A percentile compares a stretch with the other conserved stretches of the same genome.
Evolutionary conservation across 768 basidiomycete genomes (phyloP).

Genomic region (Lactarius sp.): DNA sequence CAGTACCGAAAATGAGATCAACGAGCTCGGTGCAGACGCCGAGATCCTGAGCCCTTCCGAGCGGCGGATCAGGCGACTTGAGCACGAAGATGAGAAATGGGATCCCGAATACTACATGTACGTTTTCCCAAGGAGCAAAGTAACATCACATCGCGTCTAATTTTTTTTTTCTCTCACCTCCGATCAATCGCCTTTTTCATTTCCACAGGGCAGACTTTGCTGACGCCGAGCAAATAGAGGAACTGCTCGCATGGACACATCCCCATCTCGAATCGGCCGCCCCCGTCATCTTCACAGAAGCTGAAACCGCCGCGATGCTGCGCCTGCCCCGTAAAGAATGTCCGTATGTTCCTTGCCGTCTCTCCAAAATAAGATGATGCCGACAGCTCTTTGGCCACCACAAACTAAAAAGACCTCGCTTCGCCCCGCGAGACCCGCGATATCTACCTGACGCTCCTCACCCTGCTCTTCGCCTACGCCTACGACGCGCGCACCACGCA

Average conservation of each 20-base stretch:
- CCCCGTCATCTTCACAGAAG: constrained; percentile 57
- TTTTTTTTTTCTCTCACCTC: not conserved
- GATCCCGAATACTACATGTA: constrained; percentile 84
- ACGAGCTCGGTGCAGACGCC: constrained; percentile 66
- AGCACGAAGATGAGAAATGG: constrained; percentile 73
- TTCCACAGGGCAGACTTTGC: constrained; percentile 68
- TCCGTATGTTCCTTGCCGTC: constrained; percentile 28
- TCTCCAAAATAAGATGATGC: not conserved
- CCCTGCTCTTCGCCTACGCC: constrained; percentile 71
- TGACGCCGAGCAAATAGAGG: constrained; percentile 71
- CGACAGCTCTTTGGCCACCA: too few relatives aligned
- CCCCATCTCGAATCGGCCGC: constrained; percentile 39
- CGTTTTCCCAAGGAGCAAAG: constrained; percentile 55
- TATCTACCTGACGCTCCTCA: constrained; percentile 64
- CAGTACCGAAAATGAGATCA: constrained; percentile 77
- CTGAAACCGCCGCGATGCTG: constrained; percentile 65
- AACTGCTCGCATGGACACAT: constrained; percentile 61
- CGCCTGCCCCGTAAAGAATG: constrained; percentile 50
- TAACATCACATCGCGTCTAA: not conserved
- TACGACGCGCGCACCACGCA: constrained; percentile 79
- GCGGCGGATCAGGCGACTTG: constrained; percentile 48
- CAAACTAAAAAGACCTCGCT: constrained; percentile 43
- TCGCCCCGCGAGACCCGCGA: constrained; percentile 50
- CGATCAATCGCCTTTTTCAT: constrained; percentile 6
- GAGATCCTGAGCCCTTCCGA: constrained; percentile 51